A percentile compares a stretch with the other conserved stretches of the same genome.
Conservation (phyloP, 495 filamentous ascomycete genomes). For the Aspergillus taichungensis region DNA sequence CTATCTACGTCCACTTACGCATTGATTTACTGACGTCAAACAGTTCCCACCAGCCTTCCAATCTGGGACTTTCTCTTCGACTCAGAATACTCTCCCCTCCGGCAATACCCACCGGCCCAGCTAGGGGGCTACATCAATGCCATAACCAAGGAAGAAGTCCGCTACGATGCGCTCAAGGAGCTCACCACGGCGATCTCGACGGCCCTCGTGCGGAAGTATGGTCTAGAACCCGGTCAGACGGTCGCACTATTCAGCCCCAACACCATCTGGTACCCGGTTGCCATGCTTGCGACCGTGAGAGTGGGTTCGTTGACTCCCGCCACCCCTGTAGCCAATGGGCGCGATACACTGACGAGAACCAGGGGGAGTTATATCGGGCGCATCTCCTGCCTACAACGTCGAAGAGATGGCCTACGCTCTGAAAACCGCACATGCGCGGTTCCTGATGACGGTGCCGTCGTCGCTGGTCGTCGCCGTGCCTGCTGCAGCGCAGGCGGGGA, state of each 20-base stretch:
- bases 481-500: slow-evolving; percentile 44
- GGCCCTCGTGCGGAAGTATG: slow-evolving; percentile 43
- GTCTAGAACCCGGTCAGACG: slow-evolving; percentile 37
- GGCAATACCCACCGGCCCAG: slow-evolving; percentile 17
- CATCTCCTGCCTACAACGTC: slow-evolving; percentile 50
- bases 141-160: slow-evolving; percentile 45
- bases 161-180: slow-evolving; percentile 41
- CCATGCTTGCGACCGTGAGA: slow-evolving; percentile 45
- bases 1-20: too few relatives aligned
- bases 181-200: slow-evolving; percentile 47
- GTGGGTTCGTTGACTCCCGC: slow-evolving; percentile 14
- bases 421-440: slow-evolving; percentile 41
- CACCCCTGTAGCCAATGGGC: neutral
- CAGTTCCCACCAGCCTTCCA: slow-evolving; percentile 44
- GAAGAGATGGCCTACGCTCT: slow-evolving; percentile 57
- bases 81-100: slow-evolving; percentile 37
- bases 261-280: slow-evolving; percentile 53
- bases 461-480: slow-evolving; percentile 40
- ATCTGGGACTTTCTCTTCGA: slow-evolving; percentile 56
- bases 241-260: slow-evolving; percentile 50
- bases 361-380: slow-evolving; percentile 46
- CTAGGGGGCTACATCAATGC: slow-evolving; percentile 47
- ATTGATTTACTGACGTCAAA: too few relatives aligned
- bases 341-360: neutral
- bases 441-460: slow-evolving; percentile 45